Evolutionary conservation across 805 yeast species (phyloP).

Genomic region (Candida ovalis): DNA sequence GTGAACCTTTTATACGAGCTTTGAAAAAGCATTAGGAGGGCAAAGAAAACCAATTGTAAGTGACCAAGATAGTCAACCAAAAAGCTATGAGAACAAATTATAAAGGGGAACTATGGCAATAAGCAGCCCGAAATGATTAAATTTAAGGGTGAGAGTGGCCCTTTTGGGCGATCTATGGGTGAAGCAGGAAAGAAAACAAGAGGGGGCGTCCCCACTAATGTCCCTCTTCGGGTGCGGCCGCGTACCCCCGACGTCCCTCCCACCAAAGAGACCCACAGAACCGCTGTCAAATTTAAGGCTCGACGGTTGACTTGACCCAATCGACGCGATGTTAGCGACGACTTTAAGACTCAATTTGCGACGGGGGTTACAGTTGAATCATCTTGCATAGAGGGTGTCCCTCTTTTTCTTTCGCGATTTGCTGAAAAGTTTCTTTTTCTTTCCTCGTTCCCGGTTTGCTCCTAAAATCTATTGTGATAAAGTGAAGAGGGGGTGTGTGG

Average conservation of each 20-base stretch:
- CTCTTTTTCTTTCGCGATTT: not conserved
- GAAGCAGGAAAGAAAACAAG: not conserved
- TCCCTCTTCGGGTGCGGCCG: not conserved
- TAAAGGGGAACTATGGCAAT: too few species aligned
- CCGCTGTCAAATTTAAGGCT: not conserved
- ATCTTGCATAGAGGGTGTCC: not conserved
- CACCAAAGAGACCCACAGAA: too few species aligned
- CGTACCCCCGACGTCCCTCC: too few species aligned
- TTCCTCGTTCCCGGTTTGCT: not conserved
- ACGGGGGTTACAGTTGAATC: not conserved
- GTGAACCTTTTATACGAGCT: too few species aligned
- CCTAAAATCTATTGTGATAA: not conserved
- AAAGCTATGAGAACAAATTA: too few species aligned
- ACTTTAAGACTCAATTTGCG: not conserved
- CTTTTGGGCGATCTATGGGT: not conserved
- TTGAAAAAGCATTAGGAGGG: too few species aligned
- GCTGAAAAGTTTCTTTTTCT: not conserved
- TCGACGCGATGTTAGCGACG: not conserved
- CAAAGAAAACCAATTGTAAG: too few species aligned
- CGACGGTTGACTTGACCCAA: not conserved
- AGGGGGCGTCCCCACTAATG: not conserved
- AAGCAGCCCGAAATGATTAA: too few species aligned
- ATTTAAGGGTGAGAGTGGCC: not conserved
- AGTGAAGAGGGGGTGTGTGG: not conserved
- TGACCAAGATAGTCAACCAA: too few species aligned